Evolutionary conservation across 495 filamentous ascomycete species (phyloP).

Genomic region (Neurospora sp.): DNA sequence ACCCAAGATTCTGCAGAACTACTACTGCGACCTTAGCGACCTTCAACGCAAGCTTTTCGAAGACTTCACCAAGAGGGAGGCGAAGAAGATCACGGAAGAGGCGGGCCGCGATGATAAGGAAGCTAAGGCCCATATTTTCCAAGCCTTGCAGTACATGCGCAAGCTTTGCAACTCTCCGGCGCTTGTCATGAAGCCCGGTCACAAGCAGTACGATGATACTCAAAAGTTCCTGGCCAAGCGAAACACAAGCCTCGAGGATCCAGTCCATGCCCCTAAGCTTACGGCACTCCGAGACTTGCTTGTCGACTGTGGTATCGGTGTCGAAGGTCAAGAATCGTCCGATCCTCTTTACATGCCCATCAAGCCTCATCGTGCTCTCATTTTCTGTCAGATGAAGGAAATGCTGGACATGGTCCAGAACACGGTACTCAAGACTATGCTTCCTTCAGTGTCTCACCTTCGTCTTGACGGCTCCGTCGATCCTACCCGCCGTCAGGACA

Average conservation of each 20-base stretch:
- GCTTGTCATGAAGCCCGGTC: conserved; percentile 84
- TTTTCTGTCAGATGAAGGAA: conserved; percentile 99
- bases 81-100: conserved; percentile 68
- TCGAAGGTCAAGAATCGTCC: conserved; percentile 56
- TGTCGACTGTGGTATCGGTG: conserved; percentile 90
- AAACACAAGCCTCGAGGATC: conserved; percentile 68
- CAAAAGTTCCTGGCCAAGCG: conserved; percentile 61
- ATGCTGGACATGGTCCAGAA: conserved; percentile 98
- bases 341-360: conserved; percentile 58
- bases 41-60: conserved; percentile 92
- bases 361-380: conserved; percentile 85
- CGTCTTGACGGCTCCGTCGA: conserved; percentile 89
- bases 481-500: conserved; percentile 80
- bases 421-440: conserved; percentile 72
- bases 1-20: conserved; percentile 97
- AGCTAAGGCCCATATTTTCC: conserved; percentile 97
- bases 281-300: conserved; percentile 80
- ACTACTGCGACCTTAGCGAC: conserved; percentile 97
- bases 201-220: conserved; percentile 81
- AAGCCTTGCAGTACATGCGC: conserved; percentile 97
- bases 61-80: conserved; percentile 87
- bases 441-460: conserved; percentile 80
- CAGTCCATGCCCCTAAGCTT: conserved; percentile 85
- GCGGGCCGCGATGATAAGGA: conserved; percentile 73
- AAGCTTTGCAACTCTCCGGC: conserved; percentile 97